phyloP scores from a whole-genome alignment of 2,329 filamentous ascomycete genomes.

The Fusarium pilosicola region DNA sequence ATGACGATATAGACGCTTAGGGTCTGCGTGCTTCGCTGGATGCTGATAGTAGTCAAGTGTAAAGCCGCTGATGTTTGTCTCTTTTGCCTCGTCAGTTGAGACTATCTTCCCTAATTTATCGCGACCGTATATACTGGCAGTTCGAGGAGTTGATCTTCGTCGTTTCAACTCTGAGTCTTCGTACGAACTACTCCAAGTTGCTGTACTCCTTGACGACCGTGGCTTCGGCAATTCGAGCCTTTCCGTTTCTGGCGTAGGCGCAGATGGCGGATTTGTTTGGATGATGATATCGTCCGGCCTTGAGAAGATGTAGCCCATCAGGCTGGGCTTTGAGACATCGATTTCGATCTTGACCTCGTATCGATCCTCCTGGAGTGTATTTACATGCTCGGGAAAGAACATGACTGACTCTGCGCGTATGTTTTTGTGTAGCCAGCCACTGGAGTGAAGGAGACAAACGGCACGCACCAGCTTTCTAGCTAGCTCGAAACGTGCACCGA shows the following conservation, averaged over 20 bases:
- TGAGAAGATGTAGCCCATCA: neutral
- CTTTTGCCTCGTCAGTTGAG: fast-evolving
- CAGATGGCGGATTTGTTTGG: fast-evolving
- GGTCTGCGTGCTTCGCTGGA: neutral
- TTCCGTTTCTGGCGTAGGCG: no score
- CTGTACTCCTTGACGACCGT: no score
- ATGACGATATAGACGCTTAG: neutral
- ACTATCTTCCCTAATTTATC: fast-evolving
- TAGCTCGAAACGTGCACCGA: neutral
- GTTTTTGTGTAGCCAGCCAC: neutral
- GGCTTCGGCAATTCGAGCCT: no score
- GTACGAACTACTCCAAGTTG: fast-evolving
- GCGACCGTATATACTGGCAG: neutral
- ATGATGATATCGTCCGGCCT: neutral
- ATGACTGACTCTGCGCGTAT: neutral
- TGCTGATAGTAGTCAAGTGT: neutral
- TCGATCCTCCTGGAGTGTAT: neutral
- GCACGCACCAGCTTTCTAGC: neutral
- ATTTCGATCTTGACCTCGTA: neutral
- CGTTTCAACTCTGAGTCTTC: fast-evolving
- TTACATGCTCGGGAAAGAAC: neutral
- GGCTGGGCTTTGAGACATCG: neutral
- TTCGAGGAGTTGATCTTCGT: fast-evolving
- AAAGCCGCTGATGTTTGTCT: neutral
- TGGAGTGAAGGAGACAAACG: neutral